Base-by-base conservation (phyloP, 768 basidiomycete genomes). In the Infundibulicybe gibba region DNA sequence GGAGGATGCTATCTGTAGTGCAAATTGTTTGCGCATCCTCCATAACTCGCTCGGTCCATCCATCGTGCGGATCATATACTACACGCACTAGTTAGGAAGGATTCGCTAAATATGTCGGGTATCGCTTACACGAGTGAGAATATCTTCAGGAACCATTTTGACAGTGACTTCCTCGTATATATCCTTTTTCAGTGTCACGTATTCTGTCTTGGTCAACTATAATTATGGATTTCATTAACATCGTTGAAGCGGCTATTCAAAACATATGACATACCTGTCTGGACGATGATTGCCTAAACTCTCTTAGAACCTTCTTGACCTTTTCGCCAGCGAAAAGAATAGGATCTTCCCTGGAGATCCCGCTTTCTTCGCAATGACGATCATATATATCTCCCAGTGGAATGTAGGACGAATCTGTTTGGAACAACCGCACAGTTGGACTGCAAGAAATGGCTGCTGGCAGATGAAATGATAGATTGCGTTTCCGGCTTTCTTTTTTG, bases 11-110 rank as follows among this genome's bases (percentile, higher is more conserved):
- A 93, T 72, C 60, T 98, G 94, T 34, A 87, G 64, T 8, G 94
- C 86, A 65, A 98, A 97, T 66, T 97, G 94, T 69, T 97, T 98
- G 49, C 97, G 83, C 83, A 98, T 93, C 49, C 90, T 79, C 95
- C 95, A 99, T 3, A 98, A 75, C 56, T 94, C 90, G 47, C 81
- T 80, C 4, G 94, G 83, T 2, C 77, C 79, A 40, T 76, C 70
- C 90, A 97, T 95, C 17, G 87, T 86, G 31, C 79, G 80, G 34
- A 83, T 74, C 88, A 99, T 90, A 63, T 94, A 98, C 97, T 99
- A 46, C 37, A 45, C 43, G 20, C 40, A 35, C 20, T 9, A 10
- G 14, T 32, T 19, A 38, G 40, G 20, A 37, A 48, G 40, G 16
- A 45, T 37, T 32, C 12, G n/a, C 20, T 44, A 51, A 20, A 44